phyloP scores from a whole-genome alignment of 139 green algal species.

The Tetradesmus lagerheimii region DNA sequence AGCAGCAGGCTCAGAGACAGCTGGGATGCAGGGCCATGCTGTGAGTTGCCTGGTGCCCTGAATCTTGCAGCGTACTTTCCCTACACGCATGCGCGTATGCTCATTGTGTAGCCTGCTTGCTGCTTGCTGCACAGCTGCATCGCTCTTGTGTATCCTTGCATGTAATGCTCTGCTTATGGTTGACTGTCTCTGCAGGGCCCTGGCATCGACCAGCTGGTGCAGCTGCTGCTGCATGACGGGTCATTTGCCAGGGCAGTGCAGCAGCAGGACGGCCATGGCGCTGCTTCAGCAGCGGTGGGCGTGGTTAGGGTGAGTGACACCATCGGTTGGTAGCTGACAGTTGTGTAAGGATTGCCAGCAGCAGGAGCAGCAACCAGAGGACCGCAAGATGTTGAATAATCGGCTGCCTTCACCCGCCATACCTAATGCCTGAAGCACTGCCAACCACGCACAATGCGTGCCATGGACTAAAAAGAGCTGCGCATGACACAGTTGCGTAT shows the following conservation, averaged over 20 bases:
- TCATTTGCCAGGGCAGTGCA: constrained; percentile 23
- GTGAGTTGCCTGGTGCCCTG: not conserved
- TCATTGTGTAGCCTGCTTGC: not conserved
- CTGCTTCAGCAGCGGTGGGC: constrained; percentile 34
- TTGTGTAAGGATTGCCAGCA: not conserved
- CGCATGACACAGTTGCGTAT: too few relatives aligned
- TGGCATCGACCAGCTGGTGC: constrained; percentile 27
- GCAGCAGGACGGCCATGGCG: constrained; percentile 16
- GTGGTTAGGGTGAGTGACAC: constrained; percentile 10
- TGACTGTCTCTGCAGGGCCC: constrained; percentile 19
- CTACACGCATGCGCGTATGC: not conserved
- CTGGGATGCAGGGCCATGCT: constrained; percentile 22
- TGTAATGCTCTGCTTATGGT: not conserved
- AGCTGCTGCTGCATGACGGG: constrained; percentile 31
- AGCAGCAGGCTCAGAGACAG: not conserved
- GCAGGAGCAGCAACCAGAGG: not conserved
- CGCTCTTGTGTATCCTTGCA: not conserved
- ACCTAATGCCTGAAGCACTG: too few relatives aligned
- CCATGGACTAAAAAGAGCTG: too few relatives aligned
- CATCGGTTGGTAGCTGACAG: not conserved
- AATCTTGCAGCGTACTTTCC: not conserved
- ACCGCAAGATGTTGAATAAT: not conserved
- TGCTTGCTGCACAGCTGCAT: not conserved
- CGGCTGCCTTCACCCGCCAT: too few relatives aligned
- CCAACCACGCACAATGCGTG: too few relatives aligned